phyloP scores from a whole-genome alignment of 106 monocot genomes.

The Platanthera guangdongensis region DNA sequence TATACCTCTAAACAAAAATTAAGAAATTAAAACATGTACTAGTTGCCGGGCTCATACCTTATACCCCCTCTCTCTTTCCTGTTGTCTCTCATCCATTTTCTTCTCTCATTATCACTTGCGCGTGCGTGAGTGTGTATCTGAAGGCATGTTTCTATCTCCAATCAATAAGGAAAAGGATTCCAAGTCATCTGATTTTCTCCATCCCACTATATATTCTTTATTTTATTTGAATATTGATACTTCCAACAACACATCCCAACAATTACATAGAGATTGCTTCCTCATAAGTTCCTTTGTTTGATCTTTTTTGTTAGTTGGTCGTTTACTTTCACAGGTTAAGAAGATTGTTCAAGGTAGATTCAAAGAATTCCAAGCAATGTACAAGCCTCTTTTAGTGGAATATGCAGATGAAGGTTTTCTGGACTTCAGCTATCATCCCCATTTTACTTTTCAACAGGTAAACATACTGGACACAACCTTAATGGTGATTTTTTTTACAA shows the following conservation, averaged over 20 bases:
- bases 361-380: slow-evolving; percentile 52
- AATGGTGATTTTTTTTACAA: background rate
- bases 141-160: too few relatives aligned
- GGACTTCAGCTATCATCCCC: slow-evolving; percentile 16
- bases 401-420: slow-evolving; percentile 45
- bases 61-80: too few relatives aligned
- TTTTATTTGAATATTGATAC: background rate
- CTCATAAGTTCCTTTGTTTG: background rate
- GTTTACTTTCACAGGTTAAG: slow-evolving; percentile 40
- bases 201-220: background rate
- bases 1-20: too few relatives aligned
- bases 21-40: too few relatives aligned
- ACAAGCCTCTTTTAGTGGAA: slow-evolving; percentile 47
- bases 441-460: slow-evolving; percentile 60
- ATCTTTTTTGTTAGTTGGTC: background rate
- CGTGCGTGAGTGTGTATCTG: too few relatives aligned
- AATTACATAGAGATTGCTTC: background rate
- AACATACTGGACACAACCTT: background rate
- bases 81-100: too few relatives aligned
- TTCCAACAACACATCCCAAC: background rate
- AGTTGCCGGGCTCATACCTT: too few relatives aligned
- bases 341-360: slow-evolving; percentile 81
- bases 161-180: too few relatives aligned
- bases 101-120: too few relatives aligned
- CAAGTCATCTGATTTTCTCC: background rate